Base-by-base conservation (phyloP, 2,329 filamentous ascomycete genomes). In the Chrysoporthe puriensis region DNA sequence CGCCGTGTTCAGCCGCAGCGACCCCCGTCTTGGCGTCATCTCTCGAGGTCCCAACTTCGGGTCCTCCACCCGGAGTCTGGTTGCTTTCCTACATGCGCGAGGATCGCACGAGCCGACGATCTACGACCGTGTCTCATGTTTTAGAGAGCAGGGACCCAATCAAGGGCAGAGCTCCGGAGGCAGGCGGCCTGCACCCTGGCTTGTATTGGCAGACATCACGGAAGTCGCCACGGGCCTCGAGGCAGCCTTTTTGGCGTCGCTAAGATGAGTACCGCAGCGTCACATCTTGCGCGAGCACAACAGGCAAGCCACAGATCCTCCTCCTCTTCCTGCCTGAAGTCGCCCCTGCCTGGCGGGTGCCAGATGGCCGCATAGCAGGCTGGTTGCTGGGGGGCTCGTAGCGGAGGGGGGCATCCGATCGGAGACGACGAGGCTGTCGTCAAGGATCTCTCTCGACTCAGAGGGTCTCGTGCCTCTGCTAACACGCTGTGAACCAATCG, bases 181-280 rank as follows among this genome's bases (percentile, higher is more conserved):
- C 11, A 40, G 62, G 44, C 44, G 60, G 16, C 52, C 40, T 63
- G 42, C 46, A 46, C 5, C 26, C 32, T 57, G 21, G 56, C 60
- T 65, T 66, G 59, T 62, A 16, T 61, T 61, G 26, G 8, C 43
- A 61, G 58, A 34, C 58, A 48, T 21, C 43, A 46, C 43, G 21
- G 26, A 34, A 46, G 6, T 18, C 26, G n/a, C 26, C 43, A 54
- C 13, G 26, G 36, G 57, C 44, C 40, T 34, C 58, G 16, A 48
- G 58, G 40, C 42, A 48, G 42, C 58, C 42, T 26, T 14, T 61
- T 21, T 16, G 18, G 21, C 21, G 54, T 26, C 32, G 18, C 26
- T 8, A 26, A 57, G 32, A 16, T 44, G 59, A 52, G 54, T 34
- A 64, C 48, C 36, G 46, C 46, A 34, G 50, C 56, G 44, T 66